Base-by-base conservation (phyloP, 192 early-diverging fungal species). In the Globomyces pollinis-pini region DNA sequence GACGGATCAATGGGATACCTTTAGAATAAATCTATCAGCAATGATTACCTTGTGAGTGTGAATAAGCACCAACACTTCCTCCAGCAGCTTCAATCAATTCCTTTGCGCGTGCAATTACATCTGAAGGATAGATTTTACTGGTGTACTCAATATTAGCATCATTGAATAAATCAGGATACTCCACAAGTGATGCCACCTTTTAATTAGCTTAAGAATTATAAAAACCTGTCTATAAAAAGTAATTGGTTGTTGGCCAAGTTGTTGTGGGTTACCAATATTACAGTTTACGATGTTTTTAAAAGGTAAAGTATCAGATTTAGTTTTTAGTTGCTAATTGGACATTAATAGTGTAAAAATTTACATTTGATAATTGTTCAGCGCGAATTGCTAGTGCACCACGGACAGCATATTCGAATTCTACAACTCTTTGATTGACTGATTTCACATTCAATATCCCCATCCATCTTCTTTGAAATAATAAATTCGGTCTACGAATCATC, bases 141-240 rank as follows among this genome's bases (percentile, higher is more conserved):
- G 76, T 67, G 26, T 57, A 28, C 16, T 68, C 59, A 32, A 78
- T 69, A 66, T 89, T 84, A 9, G 64, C 54, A 1, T 61, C 65
- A 15, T 70, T 60, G 34, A 87, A 68, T 52, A 86, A 73, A 41
- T 91, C 91, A 0, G 93, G 86, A 65, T 96, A 93, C 67, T 96
- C 91, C 41, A 83, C 78, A 45, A 99, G 72, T 18, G 93, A 86
- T 33, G 86, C 77, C 16, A 96, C n/a, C n/a, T n/a, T n/a, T n/a
- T n/a, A n/a, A n/a, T n/a, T n/a, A n/a, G n/a, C n/a, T n/a, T n/a
- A n/a, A n/a, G n/a, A n/a, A n/a, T n/a, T n/a, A n/a, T n/a, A n/a
- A n/a, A n/a, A n/a, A n/a, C 88, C 74, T 98, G 96, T 41, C 96
- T 87, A 79, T 94, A 86, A 57, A 99, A 99, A 15, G 94, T 96